Base-by-base conservation (phyloP, 2,329 filamentous ascomycete genomes). In the Cordyceps cicadae region DNA sequence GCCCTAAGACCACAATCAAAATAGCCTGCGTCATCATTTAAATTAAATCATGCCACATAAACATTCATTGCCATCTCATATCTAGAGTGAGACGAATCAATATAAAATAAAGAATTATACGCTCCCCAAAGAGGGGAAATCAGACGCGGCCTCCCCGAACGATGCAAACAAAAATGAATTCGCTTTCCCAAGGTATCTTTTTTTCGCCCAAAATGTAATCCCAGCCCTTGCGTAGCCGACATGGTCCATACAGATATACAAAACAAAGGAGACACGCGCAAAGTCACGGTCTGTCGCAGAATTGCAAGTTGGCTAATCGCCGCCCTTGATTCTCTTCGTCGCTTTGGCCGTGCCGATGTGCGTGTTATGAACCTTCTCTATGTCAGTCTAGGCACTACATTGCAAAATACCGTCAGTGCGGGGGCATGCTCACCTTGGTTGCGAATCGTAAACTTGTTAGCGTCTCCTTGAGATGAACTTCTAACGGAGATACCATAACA, bases 401-500 rank as follows among this genome's bases (percentile, higher is more conserved):
- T 17, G 14, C 26, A 14, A 32, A 50, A 29, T 11, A 2, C 3
- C 17, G 17, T 32, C 15, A 17, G 12, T 37, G 17, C 17, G 29
- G n/a, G 17, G 26, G 0, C 8, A 34, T 34, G 29, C 15, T 70
- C 74, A 92, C 92, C 82, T 96, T 97, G 39, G 90, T 95, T 17
- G 94, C 94, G 74, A 99, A 99, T 69, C 94, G 88, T 74, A 99
- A 80, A 79, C 92, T 97, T 50, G 92, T 96, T 71, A 97, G 79
- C 3, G 92, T 97, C 79, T 99, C 94, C 69, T 88, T 89, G 65
- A 97, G 79, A 76, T 97, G 94, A 6, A 87, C 89, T 76, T 95
- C 90, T 62, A 97, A 78, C 39, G 94, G 94, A 67, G 89, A 94
- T 61, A 96, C 89, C 92, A 97, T 97, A 72, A 97, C 91, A 73